Evolutionary conservation across 2,329 filamentous ascomycete species (phyloP), one percentile per base, ranked within the genome.

Genomic region (Magnaporthiopsis incrustans): DNA sequence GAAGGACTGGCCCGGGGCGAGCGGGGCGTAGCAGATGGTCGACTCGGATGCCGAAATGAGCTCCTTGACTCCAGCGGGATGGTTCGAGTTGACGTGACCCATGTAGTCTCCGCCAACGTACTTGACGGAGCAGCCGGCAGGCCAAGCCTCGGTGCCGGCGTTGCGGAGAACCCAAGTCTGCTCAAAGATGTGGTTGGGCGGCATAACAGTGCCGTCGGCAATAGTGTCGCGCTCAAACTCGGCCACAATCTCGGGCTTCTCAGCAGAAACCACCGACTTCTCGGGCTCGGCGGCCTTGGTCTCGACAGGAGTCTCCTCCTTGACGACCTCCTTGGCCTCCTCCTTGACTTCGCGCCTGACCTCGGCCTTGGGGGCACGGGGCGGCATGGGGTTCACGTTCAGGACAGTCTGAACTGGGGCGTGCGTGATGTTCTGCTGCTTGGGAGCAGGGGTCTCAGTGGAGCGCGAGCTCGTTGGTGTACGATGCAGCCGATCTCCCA

Each of bases 31-130:
- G 74, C 91, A 87, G 64, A 90, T 83, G 63, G 92, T 95, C 73
- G 91, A 96, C 79, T 95, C 89, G 64, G 88, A 91, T 63, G 93
- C 92, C 44, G 86, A 86, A 53, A 87, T 84, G 65, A 97, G 87
- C 69, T 93, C 88, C 56, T 84, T 82, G 64, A 92, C 86, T 69
- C 89, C 90, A n/a, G 89, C 87, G 30, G 92, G 90, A 71, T 90
- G 90, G 67, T 83, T 84, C 62, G 89, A 87, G 74, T 97, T 91
- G 64, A 97, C 84, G 69, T 93, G 90, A 70, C 96, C 91, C 95
- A 99, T 98, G 77, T 94, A 92, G 75, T 98, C 94, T 62, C 95
- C 95, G 65, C 94, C 92, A 65, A 96, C 89, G 72, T 92, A 97
- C 76, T 90, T 91, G 70, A 98, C 90, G 64, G 88, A 89, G 81